Conservation (phyloP, 345 rosid species). For the Orychophragmus violaceus region DNA sequence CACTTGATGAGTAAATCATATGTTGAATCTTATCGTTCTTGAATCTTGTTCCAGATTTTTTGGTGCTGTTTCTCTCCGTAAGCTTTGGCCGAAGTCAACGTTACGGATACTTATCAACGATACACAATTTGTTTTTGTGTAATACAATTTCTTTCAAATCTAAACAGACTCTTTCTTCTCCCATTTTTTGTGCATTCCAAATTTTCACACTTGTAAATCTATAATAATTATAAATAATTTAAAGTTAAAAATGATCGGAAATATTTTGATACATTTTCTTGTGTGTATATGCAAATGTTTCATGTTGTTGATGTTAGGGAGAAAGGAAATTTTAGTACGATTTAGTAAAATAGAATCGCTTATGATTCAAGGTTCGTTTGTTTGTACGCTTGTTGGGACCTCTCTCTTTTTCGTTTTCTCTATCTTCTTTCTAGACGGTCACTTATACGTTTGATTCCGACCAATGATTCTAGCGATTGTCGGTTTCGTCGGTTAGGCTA, state of each 20-base stretch:
- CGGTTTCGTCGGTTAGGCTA: no score
- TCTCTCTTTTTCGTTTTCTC: no score
- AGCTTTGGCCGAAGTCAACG: slow-evolving; percentile 1
- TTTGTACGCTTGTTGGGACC: no score
- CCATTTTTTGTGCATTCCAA: slow-evolving; percentile 3
- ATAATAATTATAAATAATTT: not conserved
- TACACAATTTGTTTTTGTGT: slow-evolving; percentile 7
- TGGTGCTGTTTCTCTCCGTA: not conserved
- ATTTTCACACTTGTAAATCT: slow-evolving; percentile 17
- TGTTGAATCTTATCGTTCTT: not conserved
- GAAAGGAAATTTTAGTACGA: not conserved
- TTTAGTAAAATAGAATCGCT: not conserved
- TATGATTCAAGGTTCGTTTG: not conserved
- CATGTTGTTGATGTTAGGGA: not conserved
- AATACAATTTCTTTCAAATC: not conserved
- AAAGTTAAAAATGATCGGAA: not conserved
- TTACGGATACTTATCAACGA: not conserved
- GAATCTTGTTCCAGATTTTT: slow-evolving; percentile 10
- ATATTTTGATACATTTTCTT: not conserved
- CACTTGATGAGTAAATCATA: not conserved
- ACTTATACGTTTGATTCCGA: no score
- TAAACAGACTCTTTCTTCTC: not conserved
- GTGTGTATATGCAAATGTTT: not conserved
- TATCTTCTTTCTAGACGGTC: no score
- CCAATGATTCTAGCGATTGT: no score